Conservation (phyloP, 208 protist genomes). For the Porcisia hertigi region DNA sequence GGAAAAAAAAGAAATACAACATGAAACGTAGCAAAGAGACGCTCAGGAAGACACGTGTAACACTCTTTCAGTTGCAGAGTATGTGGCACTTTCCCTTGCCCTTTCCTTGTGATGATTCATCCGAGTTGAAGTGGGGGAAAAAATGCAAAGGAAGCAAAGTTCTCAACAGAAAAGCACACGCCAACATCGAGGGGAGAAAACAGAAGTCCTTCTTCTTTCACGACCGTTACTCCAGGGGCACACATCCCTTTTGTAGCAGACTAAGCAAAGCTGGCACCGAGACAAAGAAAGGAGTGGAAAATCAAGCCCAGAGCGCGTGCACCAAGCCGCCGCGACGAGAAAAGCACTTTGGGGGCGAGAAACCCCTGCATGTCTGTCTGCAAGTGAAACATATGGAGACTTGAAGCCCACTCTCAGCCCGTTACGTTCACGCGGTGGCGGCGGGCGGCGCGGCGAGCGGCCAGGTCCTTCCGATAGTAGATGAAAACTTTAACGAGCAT, state of each 20-base stretch:
- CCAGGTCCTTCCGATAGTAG: slow-evolving; percentile 70
- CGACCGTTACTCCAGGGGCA: not conserved
- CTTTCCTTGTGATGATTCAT: not conserved
- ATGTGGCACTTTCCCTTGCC: not conserved
- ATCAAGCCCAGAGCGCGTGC: not conserved
- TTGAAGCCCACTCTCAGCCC: not conserved
- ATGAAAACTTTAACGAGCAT: slow-evolving; percentile 55
- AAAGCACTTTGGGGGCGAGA: not conserved
- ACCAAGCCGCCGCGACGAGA: not conserved
- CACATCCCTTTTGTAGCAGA: not conserved
- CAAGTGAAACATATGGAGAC: not conserved
- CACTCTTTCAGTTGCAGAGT: not conserved
- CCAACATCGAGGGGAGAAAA: not conserved
- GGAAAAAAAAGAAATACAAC: not conserved
- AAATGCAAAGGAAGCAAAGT: not conserved
- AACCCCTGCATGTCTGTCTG: not conserved
- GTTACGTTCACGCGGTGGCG: slow-evolving; percentile 22
- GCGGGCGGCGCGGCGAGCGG: slow-evolving; percentile 40
- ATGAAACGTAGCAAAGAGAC: not conserved
- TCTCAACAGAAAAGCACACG: not conserved
- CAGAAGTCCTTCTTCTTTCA: not conserved
- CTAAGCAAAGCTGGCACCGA: not conserved
- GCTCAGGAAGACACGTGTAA: not conserved
- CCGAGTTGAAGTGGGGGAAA: not conserved
- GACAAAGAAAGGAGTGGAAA: not conserved